Evolutionary conservation across 73 alveolate species (phyloP), one percentile per base, ranked within the genome.

Genomic region (Uronychia setigera): DNA sequence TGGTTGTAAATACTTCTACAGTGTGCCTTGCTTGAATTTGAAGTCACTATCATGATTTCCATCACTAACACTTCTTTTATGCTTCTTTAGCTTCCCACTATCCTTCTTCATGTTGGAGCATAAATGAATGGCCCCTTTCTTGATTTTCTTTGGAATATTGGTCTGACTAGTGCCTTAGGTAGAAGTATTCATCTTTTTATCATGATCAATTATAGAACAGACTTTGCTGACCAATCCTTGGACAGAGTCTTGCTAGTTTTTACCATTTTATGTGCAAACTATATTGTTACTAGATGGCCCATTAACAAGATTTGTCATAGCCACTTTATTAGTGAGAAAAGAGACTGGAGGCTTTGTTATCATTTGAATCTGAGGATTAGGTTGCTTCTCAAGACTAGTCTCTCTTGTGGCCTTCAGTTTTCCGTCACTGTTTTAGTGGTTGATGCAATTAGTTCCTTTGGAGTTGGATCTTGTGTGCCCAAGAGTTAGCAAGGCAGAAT

Each of bases 351-450:
- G n/a, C n/a, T 5, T 5, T 19, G 5, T 46, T 19, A 46, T 19
- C 67, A 19, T 46, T 46, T 46, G 67, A 5, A 46, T 19, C 67
- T 46, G 67, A 19, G n/a, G n/a, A 5, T 46, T 5, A 11, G 67
- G 19, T 19, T 46, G 67, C 19, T 46, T 46, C 67, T 46, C 67
- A 5, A 46, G 67, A 19, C 67, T 46, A 46, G 67, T 46, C 19
- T 46, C 67, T 19, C 67, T 46, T 19, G 67, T 46, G 5, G n/a
- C 67, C 19, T 46, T 46, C 67, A 46, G 67, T 19, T 46, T 46
- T 19, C 67, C 67, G 67, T 46, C 67, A 46, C 67, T 46, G 67
- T 46, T 46, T 46, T 46, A 19, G 67, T 46, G 67, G 67, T 46
- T 46, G 19, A 46, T 46, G 67, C 67, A 11, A 19, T 5, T 46